A percentile compares a stretch with the other conserved stretches of the same genome.
Conservation (phyloP, 2,329 filamentous ascomycete species). For the Talaromyces sp. region DNA sequence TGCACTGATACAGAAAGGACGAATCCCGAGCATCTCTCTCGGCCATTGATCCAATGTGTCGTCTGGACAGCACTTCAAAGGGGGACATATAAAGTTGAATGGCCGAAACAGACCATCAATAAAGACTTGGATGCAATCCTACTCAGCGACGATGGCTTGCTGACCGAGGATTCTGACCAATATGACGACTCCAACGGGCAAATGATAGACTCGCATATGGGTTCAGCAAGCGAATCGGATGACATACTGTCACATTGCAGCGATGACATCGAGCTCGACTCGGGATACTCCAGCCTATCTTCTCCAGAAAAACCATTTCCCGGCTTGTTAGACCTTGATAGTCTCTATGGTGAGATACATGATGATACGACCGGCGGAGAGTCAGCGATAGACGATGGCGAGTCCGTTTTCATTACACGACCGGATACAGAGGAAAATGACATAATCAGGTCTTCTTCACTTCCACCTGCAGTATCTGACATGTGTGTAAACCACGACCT, state of each 20-base stretch:
- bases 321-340: neutral
- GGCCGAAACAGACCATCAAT: constrained; percentile 9
- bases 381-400: neutral
- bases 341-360: neutral
- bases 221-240: neutral
- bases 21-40: constrained; percentile 8
- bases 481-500: neutral
- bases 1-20: neutral
- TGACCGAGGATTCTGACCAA: neutral
- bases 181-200: neutral
- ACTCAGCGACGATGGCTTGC: neutral
- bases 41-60: constrained; percentile 28
- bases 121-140: neutral
- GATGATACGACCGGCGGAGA: neutral
- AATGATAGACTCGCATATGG: neutral
- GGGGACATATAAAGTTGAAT: constrained; percentile 25
- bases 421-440: neutral
- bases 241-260: neutral
- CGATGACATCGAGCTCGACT: neutral
- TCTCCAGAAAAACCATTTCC: neutral
- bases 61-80: constrained; percentile 37
- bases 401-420: neutral
- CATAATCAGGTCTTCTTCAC: constrained; percentile 7
- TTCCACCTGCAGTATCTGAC: neutral
- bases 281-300: constrained; percentile 1